These are phyloP conservation scores for Grosmannia serpens DNA, from an alignment of 2,329 filamentous ascomycete species.

Conservation along the genomic window DNA sequence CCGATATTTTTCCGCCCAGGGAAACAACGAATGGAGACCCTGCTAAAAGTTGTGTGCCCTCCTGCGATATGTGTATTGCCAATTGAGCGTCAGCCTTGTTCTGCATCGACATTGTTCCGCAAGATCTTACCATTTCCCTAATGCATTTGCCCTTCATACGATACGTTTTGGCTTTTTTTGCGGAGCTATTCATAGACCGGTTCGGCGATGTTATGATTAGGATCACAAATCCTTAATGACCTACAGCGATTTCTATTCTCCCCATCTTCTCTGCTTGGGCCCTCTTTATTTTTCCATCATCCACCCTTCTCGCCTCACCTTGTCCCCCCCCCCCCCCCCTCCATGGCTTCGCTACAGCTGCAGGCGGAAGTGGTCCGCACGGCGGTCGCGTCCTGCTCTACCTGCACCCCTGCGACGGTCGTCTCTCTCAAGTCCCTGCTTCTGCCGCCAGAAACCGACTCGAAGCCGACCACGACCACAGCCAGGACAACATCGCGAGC, in stretches of 20 bases:
- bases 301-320: neutral
- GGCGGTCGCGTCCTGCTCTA: constrained; percentile 32
- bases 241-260: constrained; percentile 13
- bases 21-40: constrained; percentile 3
- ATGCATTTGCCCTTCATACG: neutral
- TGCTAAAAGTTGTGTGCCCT: neutral
- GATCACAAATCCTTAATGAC: constrained; percentile 16
- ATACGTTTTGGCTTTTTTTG: constrained; percentile 6
- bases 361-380: constrained; percentile 35
- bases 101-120: neutral
- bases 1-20: constrained; percentile 7
- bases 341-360: constrained; percentile 26
- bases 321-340: neutral
- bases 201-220: constrained; percentile 23
- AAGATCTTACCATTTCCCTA: neutral
- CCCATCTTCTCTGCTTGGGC: neutral
- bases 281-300: constrained; percentile 15
- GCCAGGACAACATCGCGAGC: constrained; percentile 5
- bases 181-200: constrained; percentile 13
- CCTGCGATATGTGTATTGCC: neutral
- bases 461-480: constrained; percentile 16
- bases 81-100: neutral
- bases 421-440: constrained; percentile 34
- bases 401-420: constrained; percentile 35
- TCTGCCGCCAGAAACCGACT: constrained; percentile 21